Conservation (phyloP, 441 rosid species). For the Jatropha multifida region DNA sequence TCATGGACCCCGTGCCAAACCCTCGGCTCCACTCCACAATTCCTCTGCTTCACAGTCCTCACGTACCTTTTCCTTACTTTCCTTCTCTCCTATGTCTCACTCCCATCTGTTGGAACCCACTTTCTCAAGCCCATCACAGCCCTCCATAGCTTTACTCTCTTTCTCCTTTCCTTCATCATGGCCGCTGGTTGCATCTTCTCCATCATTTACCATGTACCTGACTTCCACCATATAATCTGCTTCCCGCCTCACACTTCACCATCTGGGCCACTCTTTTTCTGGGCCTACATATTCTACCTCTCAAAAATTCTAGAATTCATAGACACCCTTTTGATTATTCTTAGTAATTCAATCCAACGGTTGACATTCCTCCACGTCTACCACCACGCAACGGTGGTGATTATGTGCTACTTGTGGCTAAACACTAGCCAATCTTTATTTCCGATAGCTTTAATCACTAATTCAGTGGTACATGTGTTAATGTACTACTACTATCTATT, state of each 20-base stretch:
- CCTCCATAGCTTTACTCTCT: conserved; percentile 56
- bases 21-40: conserved; percentile 58
- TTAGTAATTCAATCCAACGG: conserved; percentile 43
- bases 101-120: conserved; percentile 34
- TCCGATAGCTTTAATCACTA: conserved; percentile 53
- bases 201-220: conserved; percentile 25
- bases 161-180: conserved; percentile 47
- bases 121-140: conserved; percentile 58
- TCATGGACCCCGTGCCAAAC: conserved; percentile 62
- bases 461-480: conserved; percentile 51
- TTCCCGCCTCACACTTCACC: conserved; percentile 46
- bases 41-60: conserved; percentile 45
- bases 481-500: conserved; percentile 58
- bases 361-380: conserved; percentile 74
- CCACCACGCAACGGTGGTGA: conserved; percentile 56
- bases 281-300: conserved; percentile 67
- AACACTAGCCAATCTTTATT: conserved; percentile 49
- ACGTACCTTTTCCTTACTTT: conserved; percentile 54
- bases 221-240: conserved; percentile 41
- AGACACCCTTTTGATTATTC: conserved; percentile 56
- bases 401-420: conserved; percentile 65
- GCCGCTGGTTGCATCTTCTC: conserved; percentile 63
- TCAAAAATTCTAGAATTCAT: conserved; percentile 56
- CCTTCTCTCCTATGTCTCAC: conserved; percentile 31
- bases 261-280: conserved; percentile 55